Evolutionary conservation across 345 rosid genomes (phyloP).

Genomic region (Raphanus sativus): DNA sequence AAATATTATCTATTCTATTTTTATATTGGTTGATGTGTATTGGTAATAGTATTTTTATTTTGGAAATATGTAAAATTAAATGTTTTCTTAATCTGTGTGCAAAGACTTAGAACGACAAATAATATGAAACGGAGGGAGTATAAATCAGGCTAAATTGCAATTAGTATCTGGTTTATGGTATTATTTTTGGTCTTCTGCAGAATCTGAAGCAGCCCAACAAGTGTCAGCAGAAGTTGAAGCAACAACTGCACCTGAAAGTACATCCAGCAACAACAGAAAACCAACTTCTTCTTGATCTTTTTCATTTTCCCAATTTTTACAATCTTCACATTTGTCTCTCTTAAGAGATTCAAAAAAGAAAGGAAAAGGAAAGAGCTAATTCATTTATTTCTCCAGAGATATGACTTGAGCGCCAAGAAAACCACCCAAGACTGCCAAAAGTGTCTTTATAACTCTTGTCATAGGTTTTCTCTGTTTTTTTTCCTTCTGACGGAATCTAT

Average conservation of each 20-base stretch:
- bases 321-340: slow-evolving; percentile 45
- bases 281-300: slow-evolving; percentile 30
- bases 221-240: slow-evolving; percentile 45
- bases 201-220: slow-evolving; percentile 50
- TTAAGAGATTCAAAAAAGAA: neutral
- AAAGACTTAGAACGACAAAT: too few species aligned
- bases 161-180: neutral
- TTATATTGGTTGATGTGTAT: too few species aligned
- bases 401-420: slow-evolving; percentile 34
- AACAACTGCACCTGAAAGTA: slow-evolving; percentile 43
- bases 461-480: neutral
- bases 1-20: too few species aligned
- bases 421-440: slow-evolving; percentile 19
- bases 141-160: slow-evolving; percentile 13
- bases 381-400: slow-evolving; percentile 33
- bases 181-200: slow-evolving; percentile 25
- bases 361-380: slow-evolving; percentile 26
- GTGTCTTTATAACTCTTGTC: slow-evolving; percentile 26
- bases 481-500: slow-evolving; percentile 13
- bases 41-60: too few species aligned
- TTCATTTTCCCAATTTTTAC: slow-evolving; percentile 41
- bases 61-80: too few species aligned
- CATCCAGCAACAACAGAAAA: slow-evolving; percentile 42
- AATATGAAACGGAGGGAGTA: too few species aligned
- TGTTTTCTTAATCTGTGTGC: too few species aligned